These are phyloP conservation scores for Hypoxylon fragiforme DNA, from an alignment of 495 filamentous ascomycete genomes.

Conservation along the genomic window DNA sequence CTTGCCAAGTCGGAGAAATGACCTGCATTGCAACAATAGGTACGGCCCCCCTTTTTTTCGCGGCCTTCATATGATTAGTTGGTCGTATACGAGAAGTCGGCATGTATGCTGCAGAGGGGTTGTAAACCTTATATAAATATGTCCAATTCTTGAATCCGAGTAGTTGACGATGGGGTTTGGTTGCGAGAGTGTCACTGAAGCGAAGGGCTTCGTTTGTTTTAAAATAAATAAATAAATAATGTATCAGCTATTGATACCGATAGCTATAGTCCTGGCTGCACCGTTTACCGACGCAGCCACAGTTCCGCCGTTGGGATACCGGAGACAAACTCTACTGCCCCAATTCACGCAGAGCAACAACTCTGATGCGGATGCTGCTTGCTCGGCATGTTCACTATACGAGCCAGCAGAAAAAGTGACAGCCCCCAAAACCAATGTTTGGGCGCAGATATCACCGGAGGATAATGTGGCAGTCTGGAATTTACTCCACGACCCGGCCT, in stretches of 20 bases:
- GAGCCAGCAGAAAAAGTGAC: slow-evolving; percentile 8
- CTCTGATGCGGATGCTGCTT: background rate
- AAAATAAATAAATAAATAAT: background rate
- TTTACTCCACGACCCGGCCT: slow-evolving; percentile 34
- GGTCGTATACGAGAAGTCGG: too few relatives aligned
- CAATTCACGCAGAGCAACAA: background rate
- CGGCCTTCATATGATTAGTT: too few relatives aligned
- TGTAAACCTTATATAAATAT: too few relatives aligned
- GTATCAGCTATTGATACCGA: background rate
- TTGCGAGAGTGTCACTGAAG: too few relatives aligned
- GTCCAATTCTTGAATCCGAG: too few relatives aligned
- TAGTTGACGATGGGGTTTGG: too few relatives aligned
- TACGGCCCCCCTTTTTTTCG: background rate
- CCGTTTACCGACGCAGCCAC: background rate
- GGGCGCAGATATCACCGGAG: slow-evolving; percentile 35
- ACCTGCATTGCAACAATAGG: background rate
- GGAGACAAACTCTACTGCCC: slow-evolving; percentile 8
- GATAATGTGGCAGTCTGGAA: slow-evolving; percentile 39
- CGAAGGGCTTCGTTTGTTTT: too few relatives aligned
- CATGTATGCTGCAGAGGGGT: too few relatives aligned
- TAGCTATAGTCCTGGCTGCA: background rate
- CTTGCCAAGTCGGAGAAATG: slow-evolving; percentile 17
- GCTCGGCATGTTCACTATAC: slow-evolving; percentile 20
- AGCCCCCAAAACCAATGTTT: slow-evolving; percentile 38
- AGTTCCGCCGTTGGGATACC: slow-evolving; percentile 1